Evolutionary conservation across 2,329 filamentous ascomycete genomes (phyloP), one percentile per base, ranked within the genome.

Genomic region (Fusarium sterilihyphosum): DNA sequence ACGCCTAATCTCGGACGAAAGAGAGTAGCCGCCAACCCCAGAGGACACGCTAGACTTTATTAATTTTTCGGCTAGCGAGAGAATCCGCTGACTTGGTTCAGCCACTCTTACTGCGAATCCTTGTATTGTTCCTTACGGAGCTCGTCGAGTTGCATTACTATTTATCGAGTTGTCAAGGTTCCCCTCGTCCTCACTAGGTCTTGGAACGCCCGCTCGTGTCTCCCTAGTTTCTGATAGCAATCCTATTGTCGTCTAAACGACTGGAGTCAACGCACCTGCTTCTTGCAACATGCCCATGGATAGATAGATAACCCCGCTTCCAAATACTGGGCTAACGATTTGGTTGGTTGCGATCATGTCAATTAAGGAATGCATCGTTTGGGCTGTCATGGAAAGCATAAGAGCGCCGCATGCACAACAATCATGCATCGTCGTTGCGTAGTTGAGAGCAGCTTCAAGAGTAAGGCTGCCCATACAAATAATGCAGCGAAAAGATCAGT

Each of bases 111-210:
- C 24, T 13, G 17, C 17, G 11, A 26, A 13, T 20, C 5, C 44
- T 9, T 6, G 1, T 20, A 20, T 46, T 3, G 3, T 9, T 26
- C 6, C 43, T 18, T 46, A 0, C 11, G 7, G 17, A 26, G 17
- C 11, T 6, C n/a, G 17, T 13, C 5, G 17, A 14, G 24, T 18
- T 46, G 43, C 5, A 9, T 14, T 46, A 14, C n/a, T 20, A 6
- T 26, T 3, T 26, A 20, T 14, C 17, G 20, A 26, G 24, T 20
- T 20, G 8, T 9, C 12, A 26, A 26, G 44, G 5, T 26, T 11
- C 12, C 1, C 20, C 44, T 46, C 11, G 5, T 14, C 43, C 17
- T 46, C 8, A 4, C 17, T 20, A 20, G 43, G 12, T 20, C 24
- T 46, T 46, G 16, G 43, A 26, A 9, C 24, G 43, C 17, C 7